phyloP scores from a whole-genome alignment of 768 basidiomycete genomes.

The Kwoniella sp. region DNA sequence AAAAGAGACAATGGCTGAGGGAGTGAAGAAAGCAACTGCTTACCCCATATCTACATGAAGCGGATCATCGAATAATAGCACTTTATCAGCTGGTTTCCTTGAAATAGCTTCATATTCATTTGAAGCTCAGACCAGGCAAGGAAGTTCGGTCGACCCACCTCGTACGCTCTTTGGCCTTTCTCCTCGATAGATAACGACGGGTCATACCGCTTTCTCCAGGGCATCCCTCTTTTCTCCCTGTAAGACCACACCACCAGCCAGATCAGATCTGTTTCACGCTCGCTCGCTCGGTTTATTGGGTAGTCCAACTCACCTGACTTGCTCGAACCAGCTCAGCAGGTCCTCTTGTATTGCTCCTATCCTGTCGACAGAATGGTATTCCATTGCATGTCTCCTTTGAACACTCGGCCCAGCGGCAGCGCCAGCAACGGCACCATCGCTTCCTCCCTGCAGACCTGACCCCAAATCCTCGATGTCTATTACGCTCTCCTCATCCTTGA shows the following conservation, averaged over 20 bases:
- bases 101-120: too few species aligned
- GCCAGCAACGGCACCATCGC: too few species aligned
- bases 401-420: constrained; percentile 17
- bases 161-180: constrained; percentile 84
- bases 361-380: constrained; percentile 34
- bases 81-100: constrained; percentile 71
- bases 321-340: constrained; percentile 67
- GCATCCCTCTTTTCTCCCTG: constrained; percentile 74
- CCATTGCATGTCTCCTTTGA: constrained; percentile 26
- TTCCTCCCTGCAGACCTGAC: too few species aligned
- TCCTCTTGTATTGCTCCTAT: constrained; percentile 38
- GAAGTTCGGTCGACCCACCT: constrained; percentile 61
- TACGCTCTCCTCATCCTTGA: background rate
- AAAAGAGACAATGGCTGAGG: background rate
- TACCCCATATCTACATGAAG: constrained; percentile 45
- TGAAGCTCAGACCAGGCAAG: background rate
- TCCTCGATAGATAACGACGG: constrained; percentile 62
- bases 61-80: too few species aligned
- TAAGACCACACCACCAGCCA: background rate
- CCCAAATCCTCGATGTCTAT: constrained; percentile 33
- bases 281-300: background rate
- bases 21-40: constrained; percentile 2
- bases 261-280: background rate
- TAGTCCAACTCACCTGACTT: constrained; percentile 59
- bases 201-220: constrained; percentile 74